Base-by-base conservation (phyloP, 148 eudicot species). In the Amaranthus hypochondriacus region DNA sequence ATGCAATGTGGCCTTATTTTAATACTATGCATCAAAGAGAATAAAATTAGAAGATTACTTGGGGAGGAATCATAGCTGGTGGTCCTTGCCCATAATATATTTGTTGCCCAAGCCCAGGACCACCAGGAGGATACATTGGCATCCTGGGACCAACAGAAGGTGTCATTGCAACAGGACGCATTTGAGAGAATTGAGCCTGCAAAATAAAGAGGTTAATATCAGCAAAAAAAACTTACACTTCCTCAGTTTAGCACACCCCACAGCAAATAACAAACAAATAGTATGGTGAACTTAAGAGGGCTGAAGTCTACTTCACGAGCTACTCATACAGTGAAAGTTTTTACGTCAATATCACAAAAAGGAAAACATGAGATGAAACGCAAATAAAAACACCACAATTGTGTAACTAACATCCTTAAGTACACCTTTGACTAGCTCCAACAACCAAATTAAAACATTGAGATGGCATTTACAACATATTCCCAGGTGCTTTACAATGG, bases 61-160 rank as follows among this genome's bases (percentile, higher is more conserved):
- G 98, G 28, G 89, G 90, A 55, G 91, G 97, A 62, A 94, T 81
- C 13, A 90, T 83, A 13, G 91, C 84, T 67, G 97, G 90, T 5
- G 90, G 91, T 65, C 77, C 87, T 84, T 91, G 97, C 57, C 96
- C 93, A 76, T 88, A 89, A 75, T 88, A 94, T 15, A 89, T 70
- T 74, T 91, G 98, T 71, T 89, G 97, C 18, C 97, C 97, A 48
- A 90, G 78, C 62, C 97, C 96, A 21, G 97, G 89, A 78, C 82
- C 89, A 76, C 91, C 96, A 80, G 92, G 98, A 59, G 92, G 83
- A 67, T 85, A 94, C 72, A 92, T 83, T 4, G 96, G 89, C 92
- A 91, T 87, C 57, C 92, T 90, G 70, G 96, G 96, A 85, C 83
- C 86, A 70, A 84, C 88, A 55, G 96, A 68, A 64, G 90, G 88